Evolutionary conservation across 2,329 filamentous ascomycete species (phyloP).

Genomic region (Aspergillus quadricinctus): DNA sequence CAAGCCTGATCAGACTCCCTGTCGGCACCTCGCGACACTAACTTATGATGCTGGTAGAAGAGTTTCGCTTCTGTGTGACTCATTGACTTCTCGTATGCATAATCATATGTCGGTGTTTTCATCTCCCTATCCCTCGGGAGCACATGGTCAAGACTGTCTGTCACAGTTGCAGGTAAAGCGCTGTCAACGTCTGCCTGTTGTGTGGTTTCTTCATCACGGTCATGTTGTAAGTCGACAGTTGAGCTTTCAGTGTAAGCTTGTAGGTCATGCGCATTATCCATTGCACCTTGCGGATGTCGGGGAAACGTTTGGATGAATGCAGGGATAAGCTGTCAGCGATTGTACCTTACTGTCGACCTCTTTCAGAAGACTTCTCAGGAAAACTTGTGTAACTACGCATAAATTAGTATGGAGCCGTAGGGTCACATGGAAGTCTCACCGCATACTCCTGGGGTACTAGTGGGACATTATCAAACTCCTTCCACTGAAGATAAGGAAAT

Average conservation of each 20-base stretch:
- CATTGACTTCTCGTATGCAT: constrained; percentile 88
- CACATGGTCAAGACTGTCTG: constrained; percentile 18
- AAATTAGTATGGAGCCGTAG: no score
- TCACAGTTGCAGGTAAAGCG: constrained; percentile 3
- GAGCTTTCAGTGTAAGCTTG: neutral
- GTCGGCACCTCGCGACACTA: constrained; percentile 48
- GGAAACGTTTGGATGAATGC: neutral
- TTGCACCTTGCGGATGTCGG: neutral
- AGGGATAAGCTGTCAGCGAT: neutral
- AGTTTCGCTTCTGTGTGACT: constrained; percentile 91
- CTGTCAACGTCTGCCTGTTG: constrained; percentile 10
- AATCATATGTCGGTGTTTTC: constrained; percentile 87
- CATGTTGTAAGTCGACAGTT: neutral
- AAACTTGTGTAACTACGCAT: no score
- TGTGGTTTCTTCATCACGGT: constrained; percentile 3
- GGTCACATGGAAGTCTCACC: no score
- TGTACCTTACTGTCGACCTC: neutral
- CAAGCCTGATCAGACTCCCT: constrained; percentile 37
- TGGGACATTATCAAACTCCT: no score
- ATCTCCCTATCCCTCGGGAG: constrained; percentile 45
- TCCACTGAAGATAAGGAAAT: no score
- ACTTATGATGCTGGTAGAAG: constrained; percentile 86
- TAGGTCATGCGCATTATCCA: neutral
- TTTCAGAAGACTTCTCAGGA: no score
- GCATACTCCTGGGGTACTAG: no score